Conservation (phyloP, 331 rosid species). For the Erythrophleum ivorense region DNA sequence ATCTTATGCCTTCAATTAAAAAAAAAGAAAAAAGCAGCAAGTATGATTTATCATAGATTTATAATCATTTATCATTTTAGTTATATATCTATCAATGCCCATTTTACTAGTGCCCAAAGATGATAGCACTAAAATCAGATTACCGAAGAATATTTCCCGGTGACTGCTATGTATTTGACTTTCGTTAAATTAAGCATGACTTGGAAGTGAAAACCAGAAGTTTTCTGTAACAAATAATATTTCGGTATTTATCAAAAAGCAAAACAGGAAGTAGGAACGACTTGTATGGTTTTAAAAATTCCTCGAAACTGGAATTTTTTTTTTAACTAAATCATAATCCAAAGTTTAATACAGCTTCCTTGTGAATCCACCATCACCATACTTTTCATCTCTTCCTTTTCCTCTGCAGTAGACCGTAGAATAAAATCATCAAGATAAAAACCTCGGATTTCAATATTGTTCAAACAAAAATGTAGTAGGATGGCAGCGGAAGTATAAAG, state of each 20-base stretch:
- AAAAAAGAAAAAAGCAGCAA: neutral
- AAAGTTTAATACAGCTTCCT: neutral
- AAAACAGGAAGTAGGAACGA: neutral
- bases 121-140: no score
- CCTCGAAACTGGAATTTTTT: neutral
- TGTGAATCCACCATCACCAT: neutral
- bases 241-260: neutral
- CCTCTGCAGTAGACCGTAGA: slow-evolving; percentile 5
- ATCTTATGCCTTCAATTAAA: neutral
- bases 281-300: neutral
- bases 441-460: neutral
- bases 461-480: slow-evolving; percentile 10
- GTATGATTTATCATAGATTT: neutral
- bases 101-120: neutral
- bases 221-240: neutral
- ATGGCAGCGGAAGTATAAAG: neutral
- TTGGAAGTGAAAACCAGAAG: neutral
- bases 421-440: neutral
- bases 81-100: neutral
- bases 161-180: neutral
- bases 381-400: neutral
- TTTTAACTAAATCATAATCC: neutral
- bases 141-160: neutral
- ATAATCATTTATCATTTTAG: neutral
- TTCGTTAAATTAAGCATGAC: neutral